phyloP scores from a whole-genome alignment of 2,329 filamentous ascomycete species.

The Diplodia intermedia region DNA sequence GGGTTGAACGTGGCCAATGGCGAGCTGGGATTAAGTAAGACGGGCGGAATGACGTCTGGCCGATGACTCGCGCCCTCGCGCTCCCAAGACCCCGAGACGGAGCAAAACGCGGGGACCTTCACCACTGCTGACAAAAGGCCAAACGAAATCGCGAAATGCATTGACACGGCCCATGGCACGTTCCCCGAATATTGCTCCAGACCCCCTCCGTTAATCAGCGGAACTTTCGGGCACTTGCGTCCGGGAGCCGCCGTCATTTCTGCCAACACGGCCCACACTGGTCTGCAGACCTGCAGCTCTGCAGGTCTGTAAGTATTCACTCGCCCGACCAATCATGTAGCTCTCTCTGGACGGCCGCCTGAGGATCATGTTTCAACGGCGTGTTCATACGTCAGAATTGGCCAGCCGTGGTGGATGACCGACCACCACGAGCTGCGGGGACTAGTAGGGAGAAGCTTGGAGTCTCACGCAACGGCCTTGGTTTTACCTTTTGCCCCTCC shows the following conservation, averaged over 20 bases:
- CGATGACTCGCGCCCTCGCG: constrained; percentile 14
- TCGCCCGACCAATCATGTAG: background rate
- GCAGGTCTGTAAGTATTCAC: background rate
- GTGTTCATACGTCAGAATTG: constrained; percentile 18
- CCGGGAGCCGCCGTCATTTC: background rate
- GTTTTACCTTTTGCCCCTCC: background rate
- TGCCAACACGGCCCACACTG: background rate
- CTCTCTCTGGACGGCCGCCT: background rate
- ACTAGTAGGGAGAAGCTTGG: background rate
- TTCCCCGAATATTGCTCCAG: constrained; percentile 2
- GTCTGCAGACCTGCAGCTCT: background rate
- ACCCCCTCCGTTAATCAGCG: constrained; percentile 5
- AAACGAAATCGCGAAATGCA: background rate
- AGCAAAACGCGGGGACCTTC: background rate
- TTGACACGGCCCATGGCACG: background rate
- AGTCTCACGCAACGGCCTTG: background rate
- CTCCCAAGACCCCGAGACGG: constrained; percentile 3
- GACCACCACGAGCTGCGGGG: background rate
- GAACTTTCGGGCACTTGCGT: background rate
- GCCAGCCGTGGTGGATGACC: background rate
- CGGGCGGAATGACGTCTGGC: constrained; percentile 9
- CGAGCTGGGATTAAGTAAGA: background rate
- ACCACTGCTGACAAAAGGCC: background rate
- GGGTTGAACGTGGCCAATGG: constrained; percentile 1
- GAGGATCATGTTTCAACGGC: background rate